phyloP scores from a whole-genome alignment of 1,284 basidiomycete species.

The Pseudozyma sp. region DNA sequence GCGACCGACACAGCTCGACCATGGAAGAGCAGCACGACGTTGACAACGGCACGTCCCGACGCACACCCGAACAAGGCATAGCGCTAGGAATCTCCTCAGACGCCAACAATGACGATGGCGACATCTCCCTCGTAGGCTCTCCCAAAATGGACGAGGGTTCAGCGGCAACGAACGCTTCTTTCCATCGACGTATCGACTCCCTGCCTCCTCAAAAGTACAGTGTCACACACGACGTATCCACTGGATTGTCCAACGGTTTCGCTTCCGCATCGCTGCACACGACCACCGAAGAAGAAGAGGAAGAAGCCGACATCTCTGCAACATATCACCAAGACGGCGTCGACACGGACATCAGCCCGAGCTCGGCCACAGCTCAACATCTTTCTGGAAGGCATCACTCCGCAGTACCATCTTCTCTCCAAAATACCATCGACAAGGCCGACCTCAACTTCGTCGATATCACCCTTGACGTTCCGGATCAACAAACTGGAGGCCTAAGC shows the following conservation, averaged over 20 bases:
- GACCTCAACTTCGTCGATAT: constrained; percentile 53
- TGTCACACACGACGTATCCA: constrained; percentile 7
- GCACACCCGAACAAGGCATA: neutral
- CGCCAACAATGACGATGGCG: constrained; percentile 16
- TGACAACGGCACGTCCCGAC: no score
- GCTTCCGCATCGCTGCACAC: constrained; percentile 18
- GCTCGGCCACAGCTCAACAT: neutral
- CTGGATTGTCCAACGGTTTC: constrained; percentile 12
- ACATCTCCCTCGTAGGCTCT: constrained; percentile 31
- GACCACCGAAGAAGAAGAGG: constrained; percentile 31
- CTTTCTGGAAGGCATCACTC: neutral
- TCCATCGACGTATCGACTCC: constrained; percentile 42
- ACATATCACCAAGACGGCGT: constrained; percentile 4
- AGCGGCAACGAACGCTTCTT: neutral
- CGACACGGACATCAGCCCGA: neutral
- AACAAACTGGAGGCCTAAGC: neutral
- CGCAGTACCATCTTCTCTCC: neutral
- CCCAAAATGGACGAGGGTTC: neutral
- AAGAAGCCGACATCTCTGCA: constrained; percentile 22
- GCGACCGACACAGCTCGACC: no score
- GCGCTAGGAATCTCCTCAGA: neutral
- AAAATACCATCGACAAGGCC: constrained; percentile 22
- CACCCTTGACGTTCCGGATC: constrained; percentile 20
- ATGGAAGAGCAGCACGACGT: no score
- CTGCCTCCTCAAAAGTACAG: constrained; percentile 48